Evolutionary conservation across 139 green algal genomes (phyloP).

Genomic region (Diplosphaera chodatii): DNA sequence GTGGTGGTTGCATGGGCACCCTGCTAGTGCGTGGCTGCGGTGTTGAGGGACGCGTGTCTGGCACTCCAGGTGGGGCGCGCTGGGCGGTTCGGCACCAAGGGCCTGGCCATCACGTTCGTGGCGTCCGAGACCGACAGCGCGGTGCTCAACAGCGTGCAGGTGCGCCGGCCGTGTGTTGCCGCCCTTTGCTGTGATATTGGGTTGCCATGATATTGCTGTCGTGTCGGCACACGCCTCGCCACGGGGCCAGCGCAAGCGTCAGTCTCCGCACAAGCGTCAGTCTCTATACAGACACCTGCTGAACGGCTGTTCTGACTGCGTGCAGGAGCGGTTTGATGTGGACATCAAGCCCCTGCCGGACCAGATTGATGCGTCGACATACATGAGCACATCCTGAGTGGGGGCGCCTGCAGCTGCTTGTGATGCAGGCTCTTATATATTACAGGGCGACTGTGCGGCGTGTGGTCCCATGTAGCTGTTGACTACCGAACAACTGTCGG

Average conservation of each 20-base stretch:
- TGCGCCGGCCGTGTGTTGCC: background rate
- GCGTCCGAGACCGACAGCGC: slow-evolving; percentile 73
- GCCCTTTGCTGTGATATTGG: background rate
- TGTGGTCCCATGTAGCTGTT: too few species aligned
- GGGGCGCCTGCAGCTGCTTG: too few species aligned
- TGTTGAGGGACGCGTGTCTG: background rate
- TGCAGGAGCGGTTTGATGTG: slow-evolving; percentile 98
- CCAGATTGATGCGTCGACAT: slow-evolving; percentile 83
- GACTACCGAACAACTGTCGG: too few species aligned
- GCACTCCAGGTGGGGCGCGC: slow-evolving; percentile 77
- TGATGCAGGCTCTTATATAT: too few species aligned
- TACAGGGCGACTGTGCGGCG: too few species aligned
- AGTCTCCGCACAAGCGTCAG: too few species aligned
- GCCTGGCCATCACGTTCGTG: slow-evolving; percentile 98
- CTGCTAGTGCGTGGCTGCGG: background rate
- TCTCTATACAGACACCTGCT: too few species aligned
- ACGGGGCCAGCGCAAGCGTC: too few species aligned
- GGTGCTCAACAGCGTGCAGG: slow-evolving; percentile 61
- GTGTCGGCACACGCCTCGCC: too few species aligned
- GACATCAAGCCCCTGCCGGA: slow-evolving; percentile 96
- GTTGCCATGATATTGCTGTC: background rate
- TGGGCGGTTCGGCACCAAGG: slow-evolving; percentile 98
- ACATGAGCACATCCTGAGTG: slow-evolving; percentile 66
- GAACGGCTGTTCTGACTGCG: too few species aligned
- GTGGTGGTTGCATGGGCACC: too few species aligned